Evolutionary conservation across 2,329 filamentous ascomycete genomes (phyloP), one percentile per base, ranked within the genome.

Genomic region (Didymella segeticola): DNA sequence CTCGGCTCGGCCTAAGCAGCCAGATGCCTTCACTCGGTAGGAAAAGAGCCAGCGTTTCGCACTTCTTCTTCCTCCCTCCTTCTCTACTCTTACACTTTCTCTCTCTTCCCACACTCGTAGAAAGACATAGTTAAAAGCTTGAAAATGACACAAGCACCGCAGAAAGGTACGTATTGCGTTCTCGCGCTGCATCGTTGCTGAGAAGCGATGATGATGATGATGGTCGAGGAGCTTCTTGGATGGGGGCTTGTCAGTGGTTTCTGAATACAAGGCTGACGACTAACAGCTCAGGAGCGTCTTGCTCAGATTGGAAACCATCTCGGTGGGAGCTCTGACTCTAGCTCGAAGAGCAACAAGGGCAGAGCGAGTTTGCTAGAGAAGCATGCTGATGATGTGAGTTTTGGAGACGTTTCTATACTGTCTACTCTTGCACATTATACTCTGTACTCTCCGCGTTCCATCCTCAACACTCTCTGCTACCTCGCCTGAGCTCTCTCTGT

Each of bases 231-330:
- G n/a, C n/a, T n/a, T n/a, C n/a, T n/a, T n/a, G n/a, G n/a, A n/a
- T n/a, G n/a, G n/a, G n/a, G n/a, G n/a, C n/a, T n/a, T n/a, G n/a
- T n/a, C n/a, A n/a, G n/a, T n/a, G n/a, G n/a, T n/a, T n/a, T n/a
- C n/a, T 14, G 33, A 6, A 23, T n/a, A 10, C 25, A 4, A 26
- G 20, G 45, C 51, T 54, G 39, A 54, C 51, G 2, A 22, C n/a
- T 27, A 7, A 29, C 39, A 85, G 83, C 82, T 57, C 80, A 83
- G 67, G 80, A 83, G 63, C 83, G 85, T 66, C 80, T 87, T 43
- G 79, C 78, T 55, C 83, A 86, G 72, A 82, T 87, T 56, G 77
- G 80, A 48, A 79, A 80, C 61, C 85, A 87, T 69, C 75, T 86
- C 61, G 72, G 75, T 53, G 73, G 72, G 42, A 58, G 59, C 37